Conservation (phyloP, 176 grass and related monocot genomes). For the Carex pumila region DNA sequence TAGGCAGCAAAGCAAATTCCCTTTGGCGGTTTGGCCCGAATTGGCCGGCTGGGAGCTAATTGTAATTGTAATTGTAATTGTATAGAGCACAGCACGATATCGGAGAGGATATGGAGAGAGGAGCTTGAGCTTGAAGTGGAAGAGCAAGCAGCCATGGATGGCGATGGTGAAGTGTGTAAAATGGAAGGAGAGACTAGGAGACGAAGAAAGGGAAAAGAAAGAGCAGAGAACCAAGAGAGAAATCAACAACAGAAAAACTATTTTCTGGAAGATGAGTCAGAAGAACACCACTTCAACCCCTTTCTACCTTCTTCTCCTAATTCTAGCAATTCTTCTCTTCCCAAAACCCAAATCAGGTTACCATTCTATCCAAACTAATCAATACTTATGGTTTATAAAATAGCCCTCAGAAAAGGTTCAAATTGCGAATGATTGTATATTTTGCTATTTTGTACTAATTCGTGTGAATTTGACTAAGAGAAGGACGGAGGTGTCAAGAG, state of each 20-base stretch:
- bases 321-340: background rate
- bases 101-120: too few relatives aligned
- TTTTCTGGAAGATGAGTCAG: background rate
- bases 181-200: background rate
- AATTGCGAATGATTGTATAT: background rate
- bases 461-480: background rate
- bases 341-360: conserved; percentile 18
- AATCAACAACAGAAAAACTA: conserved; percentile 1
- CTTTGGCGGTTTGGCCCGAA: too few relatives aligned
- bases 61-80: too few relatives aligned
- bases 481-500: conserved; percentile 57
- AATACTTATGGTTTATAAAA: background rate
- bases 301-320: background rate
- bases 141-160: background rate
- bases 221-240: background rate
- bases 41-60: too few relatives aligned
- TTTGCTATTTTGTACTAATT: background rate
- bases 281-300: conserved; percentile 18
- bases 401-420: background rate
- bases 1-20: too few relatives aligned
- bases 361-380: background rate
- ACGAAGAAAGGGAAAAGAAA: background rate
- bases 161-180: background rate
- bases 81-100: too few relatives aligned
- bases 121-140: background rate